Conservation (phyloP, 352 stramenopile genomes). For the Phytophthora tubulina region DNA sequence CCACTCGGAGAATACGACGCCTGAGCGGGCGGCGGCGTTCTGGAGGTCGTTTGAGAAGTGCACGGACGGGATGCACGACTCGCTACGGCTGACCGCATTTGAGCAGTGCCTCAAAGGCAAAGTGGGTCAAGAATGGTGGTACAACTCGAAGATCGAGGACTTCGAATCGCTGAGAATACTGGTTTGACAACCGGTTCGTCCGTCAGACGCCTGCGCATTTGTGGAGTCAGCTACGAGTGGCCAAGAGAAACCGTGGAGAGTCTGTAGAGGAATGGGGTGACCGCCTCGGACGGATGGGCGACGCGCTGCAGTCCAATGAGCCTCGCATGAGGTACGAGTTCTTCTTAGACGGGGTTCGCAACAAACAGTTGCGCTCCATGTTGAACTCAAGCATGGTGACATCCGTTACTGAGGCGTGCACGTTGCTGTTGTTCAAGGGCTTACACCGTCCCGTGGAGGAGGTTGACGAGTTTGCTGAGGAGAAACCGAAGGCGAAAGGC, state of each 20-base stretch:
- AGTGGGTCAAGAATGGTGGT: constrained; percentile 7
- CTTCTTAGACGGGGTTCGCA: neutral
- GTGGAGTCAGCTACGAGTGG: neutral
- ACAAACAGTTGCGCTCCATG: neutral
- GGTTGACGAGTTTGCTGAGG: constrained; percentile 2
- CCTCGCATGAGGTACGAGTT: constrained; percentile 17
- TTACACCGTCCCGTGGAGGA: constrained; percentile 4
- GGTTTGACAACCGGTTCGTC: constrained; percentile 12
- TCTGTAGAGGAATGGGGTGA: constrained; percentile 16
- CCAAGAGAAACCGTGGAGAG: neutral
- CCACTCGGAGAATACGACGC: constrained; percentile 1
- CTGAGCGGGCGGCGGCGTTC: neutral
- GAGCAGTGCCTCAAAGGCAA: neutral
- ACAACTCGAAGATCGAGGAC: constrained; percentile 9
- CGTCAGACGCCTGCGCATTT: constrained; percentile 2
- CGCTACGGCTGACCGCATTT: neutral
- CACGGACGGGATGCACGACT: neutral
- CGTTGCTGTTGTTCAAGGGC: constrained; percentile 1
- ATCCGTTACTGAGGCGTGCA: neutral
- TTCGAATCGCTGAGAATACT: neutral
- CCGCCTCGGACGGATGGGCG: neutral
- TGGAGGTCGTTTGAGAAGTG: neutral
- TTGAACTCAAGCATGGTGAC: constrained; percentile 7
- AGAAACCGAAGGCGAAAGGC: neutral
- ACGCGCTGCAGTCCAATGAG: constrained; percentile 3